Conservation (phyloP, 2,329 filamentous ascomycete species). For the Diplocarpon mali region DNA sequence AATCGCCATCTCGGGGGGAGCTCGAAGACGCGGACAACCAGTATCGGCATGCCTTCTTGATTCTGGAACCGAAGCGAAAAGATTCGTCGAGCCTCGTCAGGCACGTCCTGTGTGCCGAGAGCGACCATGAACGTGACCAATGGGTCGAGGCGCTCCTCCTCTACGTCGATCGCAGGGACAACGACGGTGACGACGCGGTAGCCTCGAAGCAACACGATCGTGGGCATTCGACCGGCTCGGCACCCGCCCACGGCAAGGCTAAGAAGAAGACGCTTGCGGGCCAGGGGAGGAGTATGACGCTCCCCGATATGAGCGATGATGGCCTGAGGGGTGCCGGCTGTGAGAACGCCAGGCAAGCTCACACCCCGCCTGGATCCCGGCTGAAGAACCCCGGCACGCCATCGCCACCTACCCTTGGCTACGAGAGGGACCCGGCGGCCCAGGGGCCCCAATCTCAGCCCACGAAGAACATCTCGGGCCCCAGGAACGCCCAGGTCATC, state of each 20-base stretch:
- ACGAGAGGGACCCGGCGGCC: slow-evolving; percentile 23
- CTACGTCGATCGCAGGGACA: slow-evolving; percentile 69
- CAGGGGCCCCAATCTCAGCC: slow-evolving; percentile 26
- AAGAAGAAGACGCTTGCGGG: slow-evolving; percentile 34
- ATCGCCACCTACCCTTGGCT: slow-evolving; percentile 22
- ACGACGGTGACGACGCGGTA: slow-evolving; percentile 34
- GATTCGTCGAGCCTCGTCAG: slow-evolving; percentile 80
- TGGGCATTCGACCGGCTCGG: slow-evolving; percentile 30
- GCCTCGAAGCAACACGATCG: slow-evolving; percentile 28
- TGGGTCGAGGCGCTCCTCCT: slow-evolving; percentile 88
- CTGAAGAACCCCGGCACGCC: slow-evolving; percentile 24
- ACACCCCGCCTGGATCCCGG: slow-evolving; percentile 24
- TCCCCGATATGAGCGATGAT: slow-evolving; percentile 31
- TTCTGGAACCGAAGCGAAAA: slow-evolving; percentile 92
- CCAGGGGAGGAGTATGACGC: slow-evolving; percentile 26
- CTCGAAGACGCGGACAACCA: slow-evolving; percentile 81
- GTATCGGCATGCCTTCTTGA: slow-evolving; percentile 91
- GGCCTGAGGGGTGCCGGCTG: slow-evolving; percentile 28
- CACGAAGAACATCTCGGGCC: slow-evolving; percentile 62
- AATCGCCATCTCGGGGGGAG: slow-evolving; percentile 45
- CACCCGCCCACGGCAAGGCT: slow-evolving; percentile 28
- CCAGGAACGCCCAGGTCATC: slow-evolving; percentile 75
- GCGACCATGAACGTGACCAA: slow-evolving; percentile 78
- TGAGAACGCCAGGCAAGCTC: slow-evolving; percentile 28
- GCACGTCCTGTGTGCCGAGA: slow-evolving; percentile 93